phyloP scores from a whole-genome alignment of 2,329 filamentous ascomycete species.

The Aspergillus transmontanensis region DNA sequence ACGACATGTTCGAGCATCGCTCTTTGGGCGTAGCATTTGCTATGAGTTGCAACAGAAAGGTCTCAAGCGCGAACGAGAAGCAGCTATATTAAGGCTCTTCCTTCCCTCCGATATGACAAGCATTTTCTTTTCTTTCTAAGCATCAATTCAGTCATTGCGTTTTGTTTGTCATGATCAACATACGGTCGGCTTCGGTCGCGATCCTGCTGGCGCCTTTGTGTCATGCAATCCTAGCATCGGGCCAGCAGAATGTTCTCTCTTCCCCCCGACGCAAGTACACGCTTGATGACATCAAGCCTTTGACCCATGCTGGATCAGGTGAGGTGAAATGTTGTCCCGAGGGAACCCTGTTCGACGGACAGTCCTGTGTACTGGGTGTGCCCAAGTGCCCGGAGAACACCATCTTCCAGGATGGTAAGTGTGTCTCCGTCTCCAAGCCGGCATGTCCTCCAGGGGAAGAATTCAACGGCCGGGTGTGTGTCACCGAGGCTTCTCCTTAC shows the following conservation, averaged over 20 bases:
- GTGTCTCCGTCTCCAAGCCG: background rate
- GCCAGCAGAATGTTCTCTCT: background rate
- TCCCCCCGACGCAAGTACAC: background rate
- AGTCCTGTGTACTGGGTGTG: background rate
- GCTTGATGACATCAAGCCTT: background rate
- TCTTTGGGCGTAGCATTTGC: too few species aligned
- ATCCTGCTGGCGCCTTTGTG: slow-evolving; percentile 4
- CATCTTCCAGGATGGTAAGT: background rate
- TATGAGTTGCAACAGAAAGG: too few species aligned
- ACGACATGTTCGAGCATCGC: too few species aligned
- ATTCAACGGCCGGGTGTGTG: background rate
- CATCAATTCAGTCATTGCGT: background rate
- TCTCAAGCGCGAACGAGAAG: background rate
- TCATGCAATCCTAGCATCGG: background rate
- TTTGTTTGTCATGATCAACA: background rate
- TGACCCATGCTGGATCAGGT: background rate
- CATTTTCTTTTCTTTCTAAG: background rate
- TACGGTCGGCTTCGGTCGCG: slow-evolving; percentile 14
- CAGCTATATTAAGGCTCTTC: background rate
- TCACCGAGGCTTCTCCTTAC: background rate
- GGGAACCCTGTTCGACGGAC: background rate
- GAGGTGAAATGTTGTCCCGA: background rate
- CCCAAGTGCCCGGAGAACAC: background rate
- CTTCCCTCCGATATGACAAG: background rate
- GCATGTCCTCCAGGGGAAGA: background rate